A percentile compares a stretch with the other conserved stretches of the same genome.
These are phyloP conservation scores for Xerocomus potaroensis DNA, from an alignment of 768 basidiomycete genomes.

Conservation along the genomic window DNA sequence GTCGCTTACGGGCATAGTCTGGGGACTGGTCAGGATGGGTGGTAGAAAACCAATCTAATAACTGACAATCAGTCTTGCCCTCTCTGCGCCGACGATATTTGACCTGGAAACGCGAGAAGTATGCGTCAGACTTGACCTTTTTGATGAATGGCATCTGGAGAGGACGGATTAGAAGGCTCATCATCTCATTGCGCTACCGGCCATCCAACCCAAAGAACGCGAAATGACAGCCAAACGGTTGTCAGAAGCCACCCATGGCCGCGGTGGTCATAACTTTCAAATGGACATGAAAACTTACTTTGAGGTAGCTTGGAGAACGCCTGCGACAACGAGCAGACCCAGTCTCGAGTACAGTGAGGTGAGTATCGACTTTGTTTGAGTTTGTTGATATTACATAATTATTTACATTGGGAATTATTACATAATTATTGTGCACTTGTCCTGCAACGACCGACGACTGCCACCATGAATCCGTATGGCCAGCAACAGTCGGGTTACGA, in stretches of 20 bases:
- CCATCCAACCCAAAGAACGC: slow-evolving; percentile 30
- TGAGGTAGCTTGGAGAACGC: slow-evolving; percentile 33
- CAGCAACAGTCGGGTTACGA: slow-evolving; percentile 55
- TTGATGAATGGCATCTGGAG: slow-evolving; percentile 93
- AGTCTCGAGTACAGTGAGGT: slow-evolving; percentile 6
- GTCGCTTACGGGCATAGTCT: slow-evolving; percentile 98
- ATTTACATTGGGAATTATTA: slow-evolving; percentile 6
- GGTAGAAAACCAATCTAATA: background rate
- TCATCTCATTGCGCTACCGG: slow-evolving; percentile 25
- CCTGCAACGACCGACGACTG: background rate
- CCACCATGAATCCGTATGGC: slow-evolving; percentile 32
- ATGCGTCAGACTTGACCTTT: slow-evolving; percentile 91
- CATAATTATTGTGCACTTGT: slow-evolving; percentile 5
- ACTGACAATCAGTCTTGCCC: slow-evolving; percentile 96
- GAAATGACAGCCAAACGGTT: background rate
- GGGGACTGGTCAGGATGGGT: slow-evolving; percentile 6
- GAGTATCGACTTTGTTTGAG: slow-evolving; percentile 21
- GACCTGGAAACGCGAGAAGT: slow-evolving; percentile 98
- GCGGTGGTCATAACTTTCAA: background rate
- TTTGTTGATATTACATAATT: slow-evolving; percentile 25
- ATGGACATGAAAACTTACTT: slow-evolving; percentile 32
- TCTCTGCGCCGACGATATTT: slow-evolving; percentile 97
- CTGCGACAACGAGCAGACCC: slow-evolving; percentile 25
- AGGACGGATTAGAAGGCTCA: slow-evolving; percentile 16
- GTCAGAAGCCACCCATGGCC: background rate